Evolutionary conservation across 2,329 filamentous ascomycete genomes (phyloP), one percentile per base, ranked within the genome.

Genomic region (Raffaelea ambrosiae): DNA sequence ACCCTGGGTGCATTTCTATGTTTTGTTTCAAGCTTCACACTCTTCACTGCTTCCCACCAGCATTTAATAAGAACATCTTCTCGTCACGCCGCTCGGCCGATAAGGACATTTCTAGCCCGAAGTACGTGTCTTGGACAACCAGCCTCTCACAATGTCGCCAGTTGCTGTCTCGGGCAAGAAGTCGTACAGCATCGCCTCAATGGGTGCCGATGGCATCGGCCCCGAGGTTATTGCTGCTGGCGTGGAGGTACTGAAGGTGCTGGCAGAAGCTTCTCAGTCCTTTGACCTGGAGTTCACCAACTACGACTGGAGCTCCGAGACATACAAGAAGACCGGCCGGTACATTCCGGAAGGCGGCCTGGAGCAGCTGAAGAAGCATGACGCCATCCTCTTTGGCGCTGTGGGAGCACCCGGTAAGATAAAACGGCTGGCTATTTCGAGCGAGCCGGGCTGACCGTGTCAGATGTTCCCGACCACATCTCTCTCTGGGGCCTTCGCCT

Each of bases 301-400:
- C 54, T 83, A 76, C 55, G 79, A 84, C 60, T 86, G 81, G 82
- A 80, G 76, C 54, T 83, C 79, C 0, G 76, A 81, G 16, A 79
- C 72, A 0, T 86, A 82, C 63, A 82, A 82, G 59, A 73, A 74
- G 58, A 81, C 74, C 0, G 83, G 83, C 2, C 72, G 76, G 54
- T 86, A 83, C 57, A 81, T 83, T 9, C 77, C 79, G 0, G 72
- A 78, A 20, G 77, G 73, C 29, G 79, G 77, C 1, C 65, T 82
- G 1, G 74, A 80, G 3, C 59, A 69, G 45, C 64, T 83, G 53
- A 71, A 51, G 48, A 55, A 53, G 44, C 55, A 57, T 45, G 59
- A 63, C 46, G 60, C 61, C 48, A 59, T 62, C 33, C 50, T 61
- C 7, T 63, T 63, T 41, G 61, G 61, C 3, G 59, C 61, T 13